phyloP scores from a whole-genome alignment of 768 basidiomycete genomes.

The Pleurotus cornucopiae region DNA sequence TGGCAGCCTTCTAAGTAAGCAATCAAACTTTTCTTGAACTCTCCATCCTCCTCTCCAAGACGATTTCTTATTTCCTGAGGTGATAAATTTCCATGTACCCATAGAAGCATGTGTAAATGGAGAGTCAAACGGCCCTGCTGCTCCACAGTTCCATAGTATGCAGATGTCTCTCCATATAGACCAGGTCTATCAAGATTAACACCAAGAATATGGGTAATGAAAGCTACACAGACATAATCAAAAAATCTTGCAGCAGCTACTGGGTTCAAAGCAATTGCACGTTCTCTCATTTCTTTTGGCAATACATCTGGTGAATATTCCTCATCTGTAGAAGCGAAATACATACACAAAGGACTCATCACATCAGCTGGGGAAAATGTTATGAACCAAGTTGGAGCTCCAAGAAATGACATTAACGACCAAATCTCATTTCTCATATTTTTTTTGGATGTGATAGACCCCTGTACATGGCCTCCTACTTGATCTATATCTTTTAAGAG shows the following conservation, averaged over 20 bases:
- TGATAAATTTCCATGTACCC: conserved; percentile 15
- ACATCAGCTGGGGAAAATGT: conserved; percentile 9
- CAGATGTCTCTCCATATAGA: conserved; percentile 10
- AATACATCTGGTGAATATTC: not conserved
- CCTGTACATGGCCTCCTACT: conserved; percentile 24
- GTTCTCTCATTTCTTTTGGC: not conserved
- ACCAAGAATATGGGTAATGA: conserved; percentile 22
- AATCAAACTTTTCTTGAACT: conserved; percentile 21
- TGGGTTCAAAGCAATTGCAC: conserved; percentile 18
- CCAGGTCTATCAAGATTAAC: conserved; percentile 9
- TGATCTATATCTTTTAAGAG: conserved; percentile 31
- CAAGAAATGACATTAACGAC: conserved; percentile 2
- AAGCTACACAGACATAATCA: conserved; percentile 17
- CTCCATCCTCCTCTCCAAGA: conserved; percentile 11
- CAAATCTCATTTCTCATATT: conserved; percentile 10
- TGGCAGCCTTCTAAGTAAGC: conserved; percentile 26
- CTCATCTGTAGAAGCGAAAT: not conserved
- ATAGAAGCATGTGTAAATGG: conserved; percentile 25
- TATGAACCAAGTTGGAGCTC: conserved; percentile 9
- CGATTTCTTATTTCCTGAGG: conserved; percentile 14
- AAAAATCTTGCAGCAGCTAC: conserved; percentile 25
- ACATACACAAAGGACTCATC: conserved; percentile 1
- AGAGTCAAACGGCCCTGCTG: conserved; percentile 24
- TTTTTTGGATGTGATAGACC: conserved; percentile 24
- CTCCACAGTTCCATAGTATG: conserved; percentile 29